phyloP scores from a whole-genome alignment of 2,329 filamentous ascomycete species.

The Didymella lethalis region DNA sequence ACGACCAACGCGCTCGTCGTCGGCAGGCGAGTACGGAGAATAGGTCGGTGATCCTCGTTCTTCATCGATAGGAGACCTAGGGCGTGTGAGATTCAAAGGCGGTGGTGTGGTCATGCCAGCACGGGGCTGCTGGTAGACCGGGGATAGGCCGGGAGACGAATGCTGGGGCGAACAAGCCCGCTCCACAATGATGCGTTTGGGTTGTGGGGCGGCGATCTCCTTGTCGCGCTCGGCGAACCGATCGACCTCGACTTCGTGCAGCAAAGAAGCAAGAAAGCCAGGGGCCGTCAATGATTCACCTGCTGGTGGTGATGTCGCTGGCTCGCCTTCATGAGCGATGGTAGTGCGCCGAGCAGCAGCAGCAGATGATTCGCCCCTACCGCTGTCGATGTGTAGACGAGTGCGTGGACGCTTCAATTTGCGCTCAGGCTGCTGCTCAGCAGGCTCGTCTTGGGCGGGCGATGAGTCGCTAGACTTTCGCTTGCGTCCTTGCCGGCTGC shows the following conservation, averaged over 20 bases:
- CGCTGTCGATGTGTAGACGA: conserved; percentile 67
- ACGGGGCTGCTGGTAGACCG: conserved; percentile 71
- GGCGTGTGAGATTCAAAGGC: conserved; percentile 63
- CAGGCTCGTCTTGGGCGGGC: conserved; percentile 69
- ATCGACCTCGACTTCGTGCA: conserved; percentile 81
- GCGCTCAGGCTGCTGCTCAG: conserved; percentile 71
- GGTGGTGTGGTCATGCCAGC: conserved; percentile 74
- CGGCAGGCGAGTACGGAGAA: conserved; percentile 67
- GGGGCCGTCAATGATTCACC: conserved; percentile 59
- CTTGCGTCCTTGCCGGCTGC: conserved; percentile 67
- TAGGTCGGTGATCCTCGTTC: conserved; percentile 70
- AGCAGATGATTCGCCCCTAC: conserved; percentile 54
- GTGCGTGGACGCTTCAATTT: conserved; percentile 89
- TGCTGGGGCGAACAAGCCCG: conserved; percentile 54
- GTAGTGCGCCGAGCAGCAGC: conserved; percentile 42
- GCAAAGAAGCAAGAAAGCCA: conserved; percentile 83
- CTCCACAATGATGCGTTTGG: conserved; percentile 53
- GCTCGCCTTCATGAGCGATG: conserved; percentile 31
- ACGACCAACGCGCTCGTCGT: conserved; percentile 51
- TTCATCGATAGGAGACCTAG: conserved; percentile 64
- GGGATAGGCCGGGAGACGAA: conserved; percentile 73
- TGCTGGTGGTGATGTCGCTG: conserved; percentile 30
- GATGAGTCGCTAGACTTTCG: conserved; percentile 80
- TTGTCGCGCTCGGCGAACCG: conserved; percentile 47
- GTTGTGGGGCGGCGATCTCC: conserved; percentile 48